These are phyloP conservation scores for Vitis rupestris DNA, from an alignment of 164 flowering plant species.

Conservation along the genomic window DNA sequence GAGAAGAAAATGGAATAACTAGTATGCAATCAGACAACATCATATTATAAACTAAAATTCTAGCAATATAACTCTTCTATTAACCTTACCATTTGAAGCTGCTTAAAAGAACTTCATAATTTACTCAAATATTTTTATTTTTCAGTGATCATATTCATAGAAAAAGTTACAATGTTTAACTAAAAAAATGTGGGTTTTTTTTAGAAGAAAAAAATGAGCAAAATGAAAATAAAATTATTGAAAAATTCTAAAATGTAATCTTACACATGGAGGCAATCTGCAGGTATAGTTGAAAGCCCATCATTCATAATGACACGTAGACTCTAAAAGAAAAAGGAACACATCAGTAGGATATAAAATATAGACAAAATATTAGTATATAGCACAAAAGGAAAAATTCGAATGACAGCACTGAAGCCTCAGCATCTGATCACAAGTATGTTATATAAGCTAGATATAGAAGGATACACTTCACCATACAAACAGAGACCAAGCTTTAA, in stretches of 20 bases:
- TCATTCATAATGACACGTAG: constrained; percentile 95
- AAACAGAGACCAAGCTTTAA: not conserved
- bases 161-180: not conserved
- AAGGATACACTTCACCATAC: not conserved
- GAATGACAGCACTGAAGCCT: too few species aligned
- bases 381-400: too few species aligned
- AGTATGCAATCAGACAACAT: too few species aligned
- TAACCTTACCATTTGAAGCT: too few species aligned
- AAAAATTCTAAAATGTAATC: constrained; percentile 15
- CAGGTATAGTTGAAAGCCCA: constrained; percentile 81
- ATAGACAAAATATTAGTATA: not conserved
- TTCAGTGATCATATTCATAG: too few species aligned
- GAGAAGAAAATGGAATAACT: too few species aligned
- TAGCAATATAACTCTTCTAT: too few species aligned
- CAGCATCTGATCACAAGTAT: too few species aligned
- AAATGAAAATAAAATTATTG: not conserved
- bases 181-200: not conserved
- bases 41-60: too few species aligned
- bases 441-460: too few species aligned
- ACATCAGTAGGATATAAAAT: not conserved
- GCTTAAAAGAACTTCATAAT: too few species aligned
- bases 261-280: constrained; percentile 81
- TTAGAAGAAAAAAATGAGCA: not conserved
- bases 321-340: constrained; percentile 44
- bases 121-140: too few species aligned